Evolutionary conservation across 768 basidiomycete genomes (phyloP), one percentile per base, ranked within the genome.

Genomic region (Hygrocybe coccinea): DNA sequence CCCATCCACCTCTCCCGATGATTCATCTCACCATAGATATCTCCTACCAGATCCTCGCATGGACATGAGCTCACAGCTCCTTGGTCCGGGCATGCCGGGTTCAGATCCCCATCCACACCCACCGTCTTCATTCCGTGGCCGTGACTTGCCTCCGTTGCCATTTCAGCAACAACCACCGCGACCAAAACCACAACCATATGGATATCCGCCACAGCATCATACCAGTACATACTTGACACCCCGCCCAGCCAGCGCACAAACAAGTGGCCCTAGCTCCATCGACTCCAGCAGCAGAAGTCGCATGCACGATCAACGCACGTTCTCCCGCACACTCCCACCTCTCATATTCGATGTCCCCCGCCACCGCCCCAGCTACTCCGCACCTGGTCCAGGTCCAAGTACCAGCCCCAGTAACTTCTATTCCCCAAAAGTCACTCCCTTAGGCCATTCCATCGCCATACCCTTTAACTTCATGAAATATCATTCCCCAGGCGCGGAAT

Each of bases 21-120:
- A 29, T 48, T 29, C 58, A 29, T 3, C 17, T 7, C 52, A 14
- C 17, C 25, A n/a, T 14, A 4, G 36, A 29, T 24, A 44, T 11
- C 44, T 19, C 24, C 12, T 15, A 1, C 24, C 54, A 10, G 25
- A 48, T 15, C 10, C 41, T 19, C 21, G 15, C 45, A 24, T 36
- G 11, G 52, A 34, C 2, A 59, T 61, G 59, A 59, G 52, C 60
- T 91, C 74, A 17, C 72, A 75, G 41, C 59, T 84, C 17, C 74
- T 80, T 39, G 82, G 83, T 9, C 81, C 84, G 45, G 82, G 81
- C 5, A 75, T 83, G 66, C 79, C 81, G 24, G 79, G 75, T 54
- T 59, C 62, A 22, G 68, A 71, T 17, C 21, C 45, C 45, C 24
- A 38, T 24, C 17, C 57, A 29, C 22, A 17, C 14, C 45, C 21